Evolutionary conservation across 306 rosid genomes (phyloP), one percentile per base, ranked within the genome.

Genomic region (Cicer arietinum): DNA sequence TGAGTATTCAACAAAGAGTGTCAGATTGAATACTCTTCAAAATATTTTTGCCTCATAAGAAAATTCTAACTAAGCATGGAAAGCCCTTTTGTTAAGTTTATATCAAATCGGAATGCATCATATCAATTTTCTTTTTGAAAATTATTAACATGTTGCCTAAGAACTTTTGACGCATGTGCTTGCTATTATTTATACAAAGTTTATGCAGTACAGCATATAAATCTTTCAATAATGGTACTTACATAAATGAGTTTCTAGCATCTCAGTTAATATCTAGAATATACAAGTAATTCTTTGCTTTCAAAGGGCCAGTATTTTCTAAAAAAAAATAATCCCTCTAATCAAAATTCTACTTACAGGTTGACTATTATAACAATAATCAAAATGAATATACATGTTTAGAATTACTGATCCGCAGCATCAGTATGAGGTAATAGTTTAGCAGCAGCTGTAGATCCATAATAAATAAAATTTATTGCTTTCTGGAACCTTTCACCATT

Each of bases 301-400:
- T 67, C 16, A 64, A 42, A 35, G 43, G 51, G 51, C 7, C 70
- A 45, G 44, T 47, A 41, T 25, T 73, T 54, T 50, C 46, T 43
- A 67, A 72, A 41, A 74, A 74, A 22, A 22, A 41, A 68, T 50
- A 48, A 69, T 58, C 72, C 37, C 40, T 73, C 40, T 37, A 64
- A 8, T 51, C 81, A 78, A 85, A 85, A 78, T 75, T 70, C 69
- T 85, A 85, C 88, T 78, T 78, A 81, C 85, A 85, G 54, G 16
- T 69, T 69, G 78, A 70, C 22, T 50, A 45, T 22, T 62, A 78
- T 41, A 40, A 79, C 30, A 45, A 17, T 39, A 65, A 53, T 50
- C 65, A 58, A 13, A 70, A 57, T 44, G 73, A 81, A 74, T 81
- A 77, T 79, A 57, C 53, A 75, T 56, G 37, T 74, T 45, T 17